These are phyloP conservation scores for Camelina laxa DNA, from an alignment of 345 rosid genomes.

Conservation along the genomic window DNA sequence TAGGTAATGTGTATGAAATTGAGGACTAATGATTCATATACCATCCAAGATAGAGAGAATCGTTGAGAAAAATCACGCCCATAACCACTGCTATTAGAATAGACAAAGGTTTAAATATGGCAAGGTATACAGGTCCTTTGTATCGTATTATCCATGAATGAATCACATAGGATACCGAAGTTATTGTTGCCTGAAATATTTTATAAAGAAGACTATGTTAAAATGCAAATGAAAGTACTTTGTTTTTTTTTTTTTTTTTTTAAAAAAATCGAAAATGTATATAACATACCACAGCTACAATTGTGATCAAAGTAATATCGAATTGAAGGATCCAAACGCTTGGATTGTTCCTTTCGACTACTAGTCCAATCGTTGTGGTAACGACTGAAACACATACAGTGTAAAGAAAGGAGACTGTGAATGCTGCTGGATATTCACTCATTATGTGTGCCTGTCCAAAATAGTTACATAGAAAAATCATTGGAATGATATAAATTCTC, in stretches of 20 bases:
- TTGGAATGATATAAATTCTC: not conserved
- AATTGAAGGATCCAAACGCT: conserved; percentile 64
- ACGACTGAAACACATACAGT: conserved; percentile 55
- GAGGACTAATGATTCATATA: no score
- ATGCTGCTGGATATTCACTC: conserved; percentile 76
- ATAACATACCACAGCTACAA: conserved; percentile 56
- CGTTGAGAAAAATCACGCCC: no score
- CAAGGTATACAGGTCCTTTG: conserved; percentile 71
- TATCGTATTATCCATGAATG: conserved; percentile 58
- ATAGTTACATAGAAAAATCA: not conserved
- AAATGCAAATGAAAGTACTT: no score
- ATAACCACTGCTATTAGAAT: conserved; percentile 61
- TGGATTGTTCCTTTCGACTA: conserved; percentile 49
- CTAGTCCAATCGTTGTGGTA: conserved; percentile 53
- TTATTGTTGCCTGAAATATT: conserved; percentile 57
- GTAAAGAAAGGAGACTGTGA: conserved; percentile 68
- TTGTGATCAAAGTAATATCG: conserved; percentile 52
- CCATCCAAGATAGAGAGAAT: no score
- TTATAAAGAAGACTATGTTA: not conserved
- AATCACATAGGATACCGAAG: conserved; percentile 50
- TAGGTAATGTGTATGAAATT: no score
- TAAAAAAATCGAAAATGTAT: not conserved
- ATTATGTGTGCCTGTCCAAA: conserved; percentile 64
- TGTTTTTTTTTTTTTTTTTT: no score
- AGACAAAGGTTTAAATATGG: conserved; percentile 69